Evolutionary conservation across 352 stramenopile species (phyloP), one percentile per base, ranked within the genome.

Genomic region (Phytopythium delawarense): DNA sequence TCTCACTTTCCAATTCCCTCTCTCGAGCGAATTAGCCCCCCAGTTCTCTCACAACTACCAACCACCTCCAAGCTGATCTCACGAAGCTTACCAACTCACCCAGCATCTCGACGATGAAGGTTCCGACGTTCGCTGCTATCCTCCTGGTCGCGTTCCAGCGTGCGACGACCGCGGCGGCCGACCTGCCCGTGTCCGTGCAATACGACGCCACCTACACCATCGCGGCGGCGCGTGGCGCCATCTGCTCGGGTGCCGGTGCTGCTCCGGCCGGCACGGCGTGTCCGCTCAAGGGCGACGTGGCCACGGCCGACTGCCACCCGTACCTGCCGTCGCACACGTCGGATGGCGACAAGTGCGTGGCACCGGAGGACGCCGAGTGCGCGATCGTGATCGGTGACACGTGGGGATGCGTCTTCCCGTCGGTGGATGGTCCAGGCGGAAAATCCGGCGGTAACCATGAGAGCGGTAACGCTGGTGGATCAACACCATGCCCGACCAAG

Each of bases 171-270:
- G 51, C 45, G n/a, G 25, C 45, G 16, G 40, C 57, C 52, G 66
- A 72, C 49, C 50, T 68, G 34, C 45, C 58, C 6, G 64, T 90
- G 35, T 88, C 76, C 32, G 76, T 88, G 28, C 82, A 77, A 20
- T 72, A 71, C 30, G 81, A 90, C 48, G 81, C 76, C 30, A 87
- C 76, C 23, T 90, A 84, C 63, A 74, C 73, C 45, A 69, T 90
- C 57, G 59, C 76, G 0, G 39, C 60, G 4, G 65, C 71, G 34
- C 73, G 75, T 40, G 79, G 79, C 11, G 55, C 67, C 16, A 51
- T 88, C 39, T 92, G 83, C 57, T 70, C 69, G 4, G 84, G 78
- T 23, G 66, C 65, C 4, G 71, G 80, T 18, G 45, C 60, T 1
- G 39, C 63, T 0, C 77, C 80, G 0, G 58, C 62, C 11, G 79